Base-by-base conservation (phyloP, 768 basidiomycete species). In the Hemileccinum impolitum region DNA sequence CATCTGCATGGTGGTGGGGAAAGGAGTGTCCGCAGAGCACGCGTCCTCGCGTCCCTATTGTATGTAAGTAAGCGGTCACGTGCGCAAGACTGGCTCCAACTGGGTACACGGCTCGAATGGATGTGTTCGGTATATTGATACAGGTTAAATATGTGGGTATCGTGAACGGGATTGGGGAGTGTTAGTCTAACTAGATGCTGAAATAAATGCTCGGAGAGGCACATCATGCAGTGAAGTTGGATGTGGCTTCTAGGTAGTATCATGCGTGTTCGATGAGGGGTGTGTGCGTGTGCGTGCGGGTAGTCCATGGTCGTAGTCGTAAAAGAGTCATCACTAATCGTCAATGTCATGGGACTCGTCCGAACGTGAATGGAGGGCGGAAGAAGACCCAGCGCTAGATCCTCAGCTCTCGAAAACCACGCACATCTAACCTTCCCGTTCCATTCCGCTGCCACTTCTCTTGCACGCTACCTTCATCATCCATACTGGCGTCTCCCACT, bases 361-460 rank as follows among this genome's bases (percentile, higher is more conserved):
- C 19, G 37, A 34, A 37, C 23, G 40, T 34, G 47, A 13, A 28
- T 30, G 25, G 39, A 32, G n/a, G 23, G 30, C 21, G 31, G 39
- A 15, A 35, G 41, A 38, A 43, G 43, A 31, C 38, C 30, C 38
- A 37, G 44, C 40, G 40, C 59, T 69, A 81, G 53, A 89, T 89
- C 77, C 78, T 85, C 65, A 89, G 64, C 70, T 89, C 87, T 56
- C 85, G 71, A 66, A 89, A 89, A 45, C 87, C 87, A 45, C 87
- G 73, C 45, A 89, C 85, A 64, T 89, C 87, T 50, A 89, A 65
- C 59, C 86, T 71, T 43, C 86, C 87, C 28, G 79, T 77, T 53
- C 86, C 86, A 66, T 85, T 89, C 64, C 68, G 74, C 59, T 67
- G 71, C 86, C 87, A 88, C 61, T 77, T 79, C 6, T 64, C 72